Conservation (phyloP, 345 rosid genomes). For the Aegle marmelos region DNA sequence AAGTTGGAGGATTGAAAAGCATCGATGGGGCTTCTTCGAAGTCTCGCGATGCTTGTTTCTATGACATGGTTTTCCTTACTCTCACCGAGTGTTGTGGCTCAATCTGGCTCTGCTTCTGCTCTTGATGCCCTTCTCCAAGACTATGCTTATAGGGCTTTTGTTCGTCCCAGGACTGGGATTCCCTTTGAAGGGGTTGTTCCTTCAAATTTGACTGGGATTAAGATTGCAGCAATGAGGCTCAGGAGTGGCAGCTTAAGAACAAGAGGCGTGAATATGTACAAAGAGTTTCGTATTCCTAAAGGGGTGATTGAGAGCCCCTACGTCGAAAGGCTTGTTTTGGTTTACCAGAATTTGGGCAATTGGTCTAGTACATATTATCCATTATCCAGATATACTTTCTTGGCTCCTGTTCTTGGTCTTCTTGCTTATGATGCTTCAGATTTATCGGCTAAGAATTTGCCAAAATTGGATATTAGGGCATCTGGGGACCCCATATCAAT, state of each 20-base stretch:
- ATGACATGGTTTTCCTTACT: constrained; percentile 23
- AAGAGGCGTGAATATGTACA: constrained; percentile 45
- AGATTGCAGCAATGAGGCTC: constrained; percentile 74
- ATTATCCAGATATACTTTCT: constrained; percentile 45
- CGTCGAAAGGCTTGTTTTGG: constrained; percentile 80
- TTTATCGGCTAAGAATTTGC: constrained; percentile 57
- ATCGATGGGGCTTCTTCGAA: constrained; percentile 64
- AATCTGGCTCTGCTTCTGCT: constrained; percentile 36
- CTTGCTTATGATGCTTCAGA: constrained; percentile 75
- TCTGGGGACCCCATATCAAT: constrained; percentile 52
- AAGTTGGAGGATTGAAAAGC: constrained; percentile 22
- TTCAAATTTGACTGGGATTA: constrained; percentile 65
- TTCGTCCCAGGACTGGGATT: constrained; percentile 70
- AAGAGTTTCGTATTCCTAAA: constrained; percentile 53
- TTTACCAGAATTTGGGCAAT: constrained; percentile 86
- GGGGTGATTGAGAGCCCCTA: constrained; percentile 56
- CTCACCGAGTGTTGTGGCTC: constrained; percentile 35
- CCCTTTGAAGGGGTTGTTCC: constrained; percentile 57
- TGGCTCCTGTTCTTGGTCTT: constrained; percentile 81
- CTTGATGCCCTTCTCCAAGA: constrained; percentile 90
- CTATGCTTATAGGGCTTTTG: constrained; percentile 66
- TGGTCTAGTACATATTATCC: constrained; percentile 67
- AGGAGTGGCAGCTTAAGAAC: constrained; percentile 79
- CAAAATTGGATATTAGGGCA: constrained; percentile 41
- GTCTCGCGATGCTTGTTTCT: constrained; percentile 51